Conservation (phyloP, 2,329 filamentous ascomycete species). For the Claviceps citrina region DNA sequence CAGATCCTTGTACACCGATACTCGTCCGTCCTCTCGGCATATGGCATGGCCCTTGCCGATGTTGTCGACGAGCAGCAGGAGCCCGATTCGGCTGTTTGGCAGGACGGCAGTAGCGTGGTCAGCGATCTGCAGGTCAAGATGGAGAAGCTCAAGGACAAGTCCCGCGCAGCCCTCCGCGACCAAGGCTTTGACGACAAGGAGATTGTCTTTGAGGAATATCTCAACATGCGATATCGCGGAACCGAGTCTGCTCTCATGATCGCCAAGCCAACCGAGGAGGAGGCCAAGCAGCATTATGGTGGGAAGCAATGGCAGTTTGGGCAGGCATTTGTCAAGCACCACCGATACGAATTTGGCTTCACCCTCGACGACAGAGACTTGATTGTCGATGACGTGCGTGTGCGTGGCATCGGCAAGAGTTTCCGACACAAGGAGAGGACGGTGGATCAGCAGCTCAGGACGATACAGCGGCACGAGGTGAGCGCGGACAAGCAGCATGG, state of each 20-base stretch:
- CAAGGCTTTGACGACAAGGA: constrained; percentile 66
- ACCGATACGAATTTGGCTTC: constrained; percentile 87
- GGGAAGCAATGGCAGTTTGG: constrained; percentile 70
- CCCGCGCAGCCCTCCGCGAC: constrained; percentile 47
- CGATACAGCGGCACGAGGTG: constrained; percentile 44
- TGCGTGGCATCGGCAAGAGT: constrained; percentile 77
- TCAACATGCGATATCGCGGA: constrained; percentile 85
- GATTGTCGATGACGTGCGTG: constrained; percentile 78
- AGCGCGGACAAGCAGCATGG: constrained; percentile 46
- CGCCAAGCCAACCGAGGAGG: constrained; percentile 51
- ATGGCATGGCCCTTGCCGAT: constrained; percentile 30
- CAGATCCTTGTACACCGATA: constrained; percentile 29
- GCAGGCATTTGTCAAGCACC: constrained; percentile 69
- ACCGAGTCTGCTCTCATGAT: constrained; percentile 89
- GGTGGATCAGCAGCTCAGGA: constrained; percentile 67
- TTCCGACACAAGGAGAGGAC: constrained; percentile 67
- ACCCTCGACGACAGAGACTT: constrained; percentile 72
- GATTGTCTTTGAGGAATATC: constrained; percentile 77
- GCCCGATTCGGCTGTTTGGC: constrained; percentile 50
- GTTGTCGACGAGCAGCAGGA: constrained; percentile 58
- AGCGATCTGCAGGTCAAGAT: constrained; percentile 57
- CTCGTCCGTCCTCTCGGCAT: constrained; percentile 30
- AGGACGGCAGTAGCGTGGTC: constrained; percentile 40
- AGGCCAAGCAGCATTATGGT: constrained; percentile 41
- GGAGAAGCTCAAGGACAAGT: constrained; percentile 63